A percentile compares a stretch with the other conserved stretches of the same genome.
Conservation (phyloP, 2,329 filamentous ascomycete species). For the Pestalotiopsis sp. region DNA sequence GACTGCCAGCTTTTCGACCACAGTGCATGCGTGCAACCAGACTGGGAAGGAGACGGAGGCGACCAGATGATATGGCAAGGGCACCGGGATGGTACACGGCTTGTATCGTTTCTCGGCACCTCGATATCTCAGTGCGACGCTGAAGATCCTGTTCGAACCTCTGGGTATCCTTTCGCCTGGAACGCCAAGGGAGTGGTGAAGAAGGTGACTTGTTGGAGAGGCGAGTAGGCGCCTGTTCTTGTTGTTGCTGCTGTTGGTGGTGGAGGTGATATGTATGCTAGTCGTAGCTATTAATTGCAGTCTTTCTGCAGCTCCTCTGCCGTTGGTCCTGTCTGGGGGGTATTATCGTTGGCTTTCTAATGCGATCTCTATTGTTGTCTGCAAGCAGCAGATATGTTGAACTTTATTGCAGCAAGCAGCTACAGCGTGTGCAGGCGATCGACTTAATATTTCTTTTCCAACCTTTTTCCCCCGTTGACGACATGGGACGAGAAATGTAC, state of each 20-base stretch:
- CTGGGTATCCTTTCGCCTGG: not conserved
- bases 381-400: not conserved
- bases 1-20: constrained; percentile 32
- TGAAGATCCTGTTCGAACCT: constrained; percentile 2
- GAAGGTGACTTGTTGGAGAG: not conserved
- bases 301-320: not conserved
- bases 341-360: not conserved
- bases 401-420: not conserved
- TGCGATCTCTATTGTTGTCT: not conserved
- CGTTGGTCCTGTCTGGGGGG: not conserved
- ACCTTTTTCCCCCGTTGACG: not conserved
- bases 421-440: constrained; percentile 1
- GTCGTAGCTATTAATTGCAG: not conserved
- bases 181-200: not conserved
- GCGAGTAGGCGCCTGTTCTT: not conserved
- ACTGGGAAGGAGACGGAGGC: constrained; percentile 50
- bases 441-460: constrained; percentile 6
- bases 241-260: not conserved
- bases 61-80: constrained; percentile 37
- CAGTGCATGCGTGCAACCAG: constrained; percentile 47
- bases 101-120: constrained; percentile 10
- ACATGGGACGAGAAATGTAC: constrained; percentile 6
- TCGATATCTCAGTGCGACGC: constrained; percentile 13
- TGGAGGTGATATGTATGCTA: not conserved
- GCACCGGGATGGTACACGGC: constrained; percentile 8